Evolutionary conservation across 78 protist species (phyloP).

Genomic region (Chrysochromulina tobinii): DNA sequence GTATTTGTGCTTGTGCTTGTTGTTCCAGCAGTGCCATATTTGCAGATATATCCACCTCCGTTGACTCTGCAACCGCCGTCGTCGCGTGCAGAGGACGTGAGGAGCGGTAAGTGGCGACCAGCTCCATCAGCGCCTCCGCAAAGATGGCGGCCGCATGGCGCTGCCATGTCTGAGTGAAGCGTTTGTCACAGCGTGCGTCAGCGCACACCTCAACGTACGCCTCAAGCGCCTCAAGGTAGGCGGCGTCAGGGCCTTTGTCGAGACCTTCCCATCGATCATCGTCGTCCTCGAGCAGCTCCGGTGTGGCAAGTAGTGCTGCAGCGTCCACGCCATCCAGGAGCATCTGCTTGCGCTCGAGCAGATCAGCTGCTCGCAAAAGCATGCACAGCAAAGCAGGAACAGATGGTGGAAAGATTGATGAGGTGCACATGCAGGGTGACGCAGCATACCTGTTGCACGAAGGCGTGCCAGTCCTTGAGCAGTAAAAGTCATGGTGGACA

Average conservation of each 20-base stretch:
- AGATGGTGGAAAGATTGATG: no score
- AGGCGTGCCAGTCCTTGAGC: no score
- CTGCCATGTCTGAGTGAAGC: not conserved
- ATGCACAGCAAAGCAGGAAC: no score
- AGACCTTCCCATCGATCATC: not conserved
- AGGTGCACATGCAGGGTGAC: no score
- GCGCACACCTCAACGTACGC: not conserved
- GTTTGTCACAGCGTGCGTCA: not conserved
- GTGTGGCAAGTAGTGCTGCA: no score
- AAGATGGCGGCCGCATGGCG: not conserved
- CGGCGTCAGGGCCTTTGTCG: not conserved
- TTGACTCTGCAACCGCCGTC: not conserved
- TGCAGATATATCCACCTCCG: not conserved
- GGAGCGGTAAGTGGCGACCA: not conserved
- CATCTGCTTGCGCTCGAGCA: no score
- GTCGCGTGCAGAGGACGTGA: not conserved
- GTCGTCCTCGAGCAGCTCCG: no score
- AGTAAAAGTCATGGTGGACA: no score
- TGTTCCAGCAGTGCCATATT: not conserved
- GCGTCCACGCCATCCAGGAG: no score
- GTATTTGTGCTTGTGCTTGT: not conserved
- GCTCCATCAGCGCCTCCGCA: slow-evolving; percentile 6
- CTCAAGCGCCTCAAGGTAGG: not conserved
- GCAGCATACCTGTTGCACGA: no score
- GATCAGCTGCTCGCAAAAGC: no score